These are phyloP conservation scores for Nemophila menziesii DNA, from an alignment of 257 asterid species.

Conservation along the genomic window DNA sequence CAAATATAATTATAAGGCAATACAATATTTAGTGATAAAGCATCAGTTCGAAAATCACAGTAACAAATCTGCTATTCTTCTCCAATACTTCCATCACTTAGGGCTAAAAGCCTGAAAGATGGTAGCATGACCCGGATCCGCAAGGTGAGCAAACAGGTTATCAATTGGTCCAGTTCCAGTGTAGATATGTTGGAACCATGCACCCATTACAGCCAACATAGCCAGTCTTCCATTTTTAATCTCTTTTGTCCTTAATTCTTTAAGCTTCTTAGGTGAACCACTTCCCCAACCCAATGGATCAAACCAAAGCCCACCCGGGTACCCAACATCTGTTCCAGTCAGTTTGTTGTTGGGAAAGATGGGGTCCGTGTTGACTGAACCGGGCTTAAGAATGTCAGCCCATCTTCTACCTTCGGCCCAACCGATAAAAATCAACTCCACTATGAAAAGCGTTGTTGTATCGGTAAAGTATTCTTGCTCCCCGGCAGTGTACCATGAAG, in stretches of 20 bases:
- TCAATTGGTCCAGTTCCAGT: constrained; percentile 96
- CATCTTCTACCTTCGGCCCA: constrained; percentile 99
- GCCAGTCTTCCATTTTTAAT: constrained; percentile 92
- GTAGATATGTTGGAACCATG: constrained; percentile 97
- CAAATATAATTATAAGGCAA: constrained; percentile 20
- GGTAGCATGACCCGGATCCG: constrained; percentile 95
- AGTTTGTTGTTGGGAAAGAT: constrained; percentile 99
- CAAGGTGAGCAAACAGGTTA: constrained; percentile 93
- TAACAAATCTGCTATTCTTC: constrained; percentile 9
- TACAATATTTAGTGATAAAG: constrained; percentile 25
- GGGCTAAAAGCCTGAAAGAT: constrained; percentile 76
- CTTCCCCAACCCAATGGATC: constrained; percentile 97
- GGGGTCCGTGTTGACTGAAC: constrained; percentile 89
- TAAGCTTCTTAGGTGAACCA: constrained; percentile 58
- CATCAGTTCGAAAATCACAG: constrained; percentile 27
- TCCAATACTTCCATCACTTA: constrained; percentile 40
- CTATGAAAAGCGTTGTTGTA: constrained; percentile 69
- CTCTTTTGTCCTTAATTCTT: constrained; percentile 94
- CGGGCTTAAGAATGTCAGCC: constrained; percentile 96
- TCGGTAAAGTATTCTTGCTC: constrained; percentile 92
- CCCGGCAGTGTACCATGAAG: constrained; percentile 99
- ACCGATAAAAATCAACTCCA: constrained; percentile 79
- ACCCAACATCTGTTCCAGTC: constrained; percentile 92
- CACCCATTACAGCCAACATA: constrained; percentile 96
- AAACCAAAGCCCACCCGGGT: constrained; percentile 94